Evolutionary conservation across 768 basidiomycete genomes (phyloP), one percentile per base, ranked within the genome.

Genomic region (Russula virescens): DNA sequence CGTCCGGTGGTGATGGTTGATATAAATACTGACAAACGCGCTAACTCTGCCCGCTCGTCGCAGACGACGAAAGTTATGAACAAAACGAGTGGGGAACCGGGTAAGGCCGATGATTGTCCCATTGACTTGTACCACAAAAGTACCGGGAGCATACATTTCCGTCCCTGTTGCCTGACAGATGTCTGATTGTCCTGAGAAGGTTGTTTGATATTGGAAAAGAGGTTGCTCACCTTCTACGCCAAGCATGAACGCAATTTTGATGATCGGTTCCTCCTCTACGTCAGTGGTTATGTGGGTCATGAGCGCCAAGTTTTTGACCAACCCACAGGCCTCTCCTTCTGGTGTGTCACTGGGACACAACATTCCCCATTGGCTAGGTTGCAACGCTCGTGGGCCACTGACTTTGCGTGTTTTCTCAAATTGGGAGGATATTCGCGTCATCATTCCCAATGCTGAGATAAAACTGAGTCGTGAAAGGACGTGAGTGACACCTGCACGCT

Each of bases 281-380:
- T 98, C 97, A 46, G 97, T 98, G 10, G 97, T 99, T 73, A 99
- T 98, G 75, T 99, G 96, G 3, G 97, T 98, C 97, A 99, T 99
- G 18, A 99, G 79, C 3, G 97, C 97, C 65, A 99, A 77, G 75
- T 99, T 99, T 79, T 99, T 99, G 50, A 99, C 97, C 62, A 99
- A 77, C 26, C 97, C 97, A 71, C 97, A 99, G 19, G 97, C 97
- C 76, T 99, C 97, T 72, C 97, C 97, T 86, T 99, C 97, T 0
- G 97, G 97, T 0, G 97, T 99, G 74, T 99, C 97, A 72, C 91
- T 94, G 0, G 97, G 93, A 76, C 97, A 99, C 21, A 98, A 79
- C 79, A 99, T 91, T 42, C 97, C 97, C 97, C 97, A 99, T 75
- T 99, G 97, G 80, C 89, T 92, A 5, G 97, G 96, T 72, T 99